These are phyloP conservation scores for Phytophthora foliorum DNA, from an alignment of 352 stramenopile genomes.

Conservation along the genomic window DNA sequence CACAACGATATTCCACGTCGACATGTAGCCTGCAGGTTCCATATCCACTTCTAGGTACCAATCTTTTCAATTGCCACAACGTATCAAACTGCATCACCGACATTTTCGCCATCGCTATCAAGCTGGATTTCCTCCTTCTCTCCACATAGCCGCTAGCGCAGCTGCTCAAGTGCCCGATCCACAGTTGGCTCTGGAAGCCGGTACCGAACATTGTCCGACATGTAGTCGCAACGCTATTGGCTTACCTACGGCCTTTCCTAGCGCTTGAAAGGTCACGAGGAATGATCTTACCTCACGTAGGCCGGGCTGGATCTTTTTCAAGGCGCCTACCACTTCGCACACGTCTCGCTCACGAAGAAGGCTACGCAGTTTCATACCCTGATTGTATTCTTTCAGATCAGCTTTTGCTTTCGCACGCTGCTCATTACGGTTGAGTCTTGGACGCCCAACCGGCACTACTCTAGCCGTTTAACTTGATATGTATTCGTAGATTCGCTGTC, in stretches of 20 bases:
- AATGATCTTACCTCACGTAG: too few species aligned
- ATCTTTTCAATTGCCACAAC: slow-evolving; percentile 16
- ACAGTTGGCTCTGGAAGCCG: too few species aligned
- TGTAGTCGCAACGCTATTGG: not conserved
- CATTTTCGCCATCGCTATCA: slow-evolving; percentile 13
- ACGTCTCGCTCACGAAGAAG: too few species aligned
- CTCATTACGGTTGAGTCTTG: slow-evolving; percentile 1
- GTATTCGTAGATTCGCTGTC: too few species aligned
- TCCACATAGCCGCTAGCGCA: not conserved
- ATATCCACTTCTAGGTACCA: slow-evolving; percentile 14
- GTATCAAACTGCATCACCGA: not conserved
- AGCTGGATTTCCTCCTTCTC: too few species aligned
- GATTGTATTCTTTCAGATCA: too few species aligned
- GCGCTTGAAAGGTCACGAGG: too few species aligned
- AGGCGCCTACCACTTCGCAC: too few species aligned
- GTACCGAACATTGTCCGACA: slow-evolving; percentile 11
- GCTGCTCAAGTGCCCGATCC: slow-evolving; percentile 3
- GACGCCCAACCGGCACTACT: not conserved
- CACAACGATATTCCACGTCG: not conserved
- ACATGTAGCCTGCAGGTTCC: slow-evolving; percentile 12
- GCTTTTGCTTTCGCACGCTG: slow-evolving; percentile 9
- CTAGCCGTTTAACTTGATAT: not conserved
- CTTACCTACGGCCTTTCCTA: not conserved
- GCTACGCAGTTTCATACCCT: too few species aligned
- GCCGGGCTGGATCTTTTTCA: too few species aligned